These are phyloP conservation scores for Nowakowskiella sp. DNA, from an alignment of 192 early-diverging fungal genomes.

Conservation along the genomic window DNA sequence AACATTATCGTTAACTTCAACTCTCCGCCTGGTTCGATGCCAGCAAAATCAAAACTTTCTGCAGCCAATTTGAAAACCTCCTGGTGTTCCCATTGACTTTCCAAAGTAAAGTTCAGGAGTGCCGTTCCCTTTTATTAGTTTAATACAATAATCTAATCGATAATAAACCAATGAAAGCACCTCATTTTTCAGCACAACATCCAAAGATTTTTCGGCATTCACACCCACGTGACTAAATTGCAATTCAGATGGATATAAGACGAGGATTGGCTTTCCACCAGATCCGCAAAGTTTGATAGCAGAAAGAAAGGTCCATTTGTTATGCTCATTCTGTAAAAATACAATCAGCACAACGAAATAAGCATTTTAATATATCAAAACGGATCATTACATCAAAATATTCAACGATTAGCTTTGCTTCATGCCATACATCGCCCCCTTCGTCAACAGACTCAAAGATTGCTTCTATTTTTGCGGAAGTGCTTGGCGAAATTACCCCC, in stretches of 20 bases:
- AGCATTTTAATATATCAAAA: background rate
- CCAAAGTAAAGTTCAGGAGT: slow-evolving; percentile 30
- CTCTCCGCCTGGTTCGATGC: slow-evolving; percentile 20
- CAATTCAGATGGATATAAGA: slow-evolving; percentile 18
- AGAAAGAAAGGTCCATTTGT: slow-evolving; percentile 33
- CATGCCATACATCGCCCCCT: slow-evolving; percentile 44
- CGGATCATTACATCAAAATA: slow-evolving; percentile 24
- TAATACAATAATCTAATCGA: background rate
- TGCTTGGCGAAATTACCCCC: slow-evolving; percentile 31
- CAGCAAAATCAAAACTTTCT: slow-evolving; percentile 31
- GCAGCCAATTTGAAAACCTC: background rate
- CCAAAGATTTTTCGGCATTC: slow-evolving; percentile 11
- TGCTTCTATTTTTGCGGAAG: slow-evolving; percentile 22
- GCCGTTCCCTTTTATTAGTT: slow-evolving; percentile 26
- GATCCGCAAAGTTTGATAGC: slow-evolving; percentile 38
- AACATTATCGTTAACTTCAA: too few species aligned
- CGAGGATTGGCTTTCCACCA: slow-evolving; percentile 40
- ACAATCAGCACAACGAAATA: background rate
- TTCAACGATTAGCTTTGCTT: slow-evolving; percentile 41
- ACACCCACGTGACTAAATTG: slow-evolving; percentile 36
- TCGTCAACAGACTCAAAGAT: slow-evolving; percentile 38
- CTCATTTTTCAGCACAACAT: slow-evolving; percentile 26
- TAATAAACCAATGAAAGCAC: slow-evolving; percentile 4
- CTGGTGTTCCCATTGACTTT: slow-evolving; percentile 22
- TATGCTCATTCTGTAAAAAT: slow-evolving; percentile 22